A percentile compares a stretch with the other conserved stretches of the same genome.
phyloP scores from a whole-genome alignment of 495 filamentous ascomycete species.

The Penicillium paradoxum region DNA sequence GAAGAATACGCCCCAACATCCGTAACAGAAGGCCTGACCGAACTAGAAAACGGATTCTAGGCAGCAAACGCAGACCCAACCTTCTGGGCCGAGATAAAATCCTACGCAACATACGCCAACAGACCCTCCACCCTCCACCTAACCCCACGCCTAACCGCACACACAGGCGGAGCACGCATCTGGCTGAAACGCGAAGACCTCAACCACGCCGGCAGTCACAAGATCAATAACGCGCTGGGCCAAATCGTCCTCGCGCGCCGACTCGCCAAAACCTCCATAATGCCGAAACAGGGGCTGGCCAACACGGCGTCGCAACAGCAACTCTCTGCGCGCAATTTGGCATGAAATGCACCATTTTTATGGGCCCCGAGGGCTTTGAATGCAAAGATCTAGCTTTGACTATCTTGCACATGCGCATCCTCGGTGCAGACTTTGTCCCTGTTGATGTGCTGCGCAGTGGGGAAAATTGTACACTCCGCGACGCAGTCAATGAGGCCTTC shows the following conservation, averaged over 20 bases:
- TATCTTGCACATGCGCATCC: constrained; percentile 88
- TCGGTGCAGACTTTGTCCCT: constrained; percentile 79
- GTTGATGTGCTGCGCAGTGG: constrained; percentile 39
- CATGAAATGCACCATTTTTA: constrained; percentile 91
- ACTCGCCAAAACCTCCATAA: constrained; percentile 86
- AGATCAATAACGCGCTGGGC: constrained; percentile 93
- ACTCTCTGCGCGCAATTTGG: constrained; percentile 92
- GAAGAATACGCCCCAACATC: constrained; percentile 10
- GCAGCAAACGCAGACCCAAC: not conserved
- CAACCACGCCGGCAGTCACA: constrained; percentile 80
- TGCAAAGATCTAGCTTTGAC: constrained; percentile 90
- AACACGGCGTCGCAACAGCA: constrained; percentile 92
- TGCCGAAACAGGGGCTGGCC: constrained; percentile 93
- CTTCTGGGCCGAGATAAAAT: constrained; percentile 11
- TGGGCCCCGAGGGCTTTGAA: constrained; percentile 90
- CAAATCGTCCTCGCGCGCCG: constrained; percentile 78
- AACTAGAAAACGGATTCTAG: constrained; percentile 7
- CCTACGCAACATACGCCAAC: constrained; percentile 3
- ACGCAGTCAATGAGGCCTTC: constrained; percentile 90
- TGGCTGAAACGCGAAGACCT: constrained; percentile 94
- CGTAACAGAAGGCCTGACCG: constrained; percentile 1
- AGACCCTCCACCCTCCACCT: constrained; percentile 38
- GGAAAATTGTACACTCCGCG: constrained; percentile 75
- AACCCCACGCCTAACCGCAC: constrained; percentile 77
- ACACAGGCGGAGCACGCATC: constrained; percentile 85